Conservation (phyloP, 2,329 filamentous ascomycete species). For the Neofusicoccum ribis region DNA sequence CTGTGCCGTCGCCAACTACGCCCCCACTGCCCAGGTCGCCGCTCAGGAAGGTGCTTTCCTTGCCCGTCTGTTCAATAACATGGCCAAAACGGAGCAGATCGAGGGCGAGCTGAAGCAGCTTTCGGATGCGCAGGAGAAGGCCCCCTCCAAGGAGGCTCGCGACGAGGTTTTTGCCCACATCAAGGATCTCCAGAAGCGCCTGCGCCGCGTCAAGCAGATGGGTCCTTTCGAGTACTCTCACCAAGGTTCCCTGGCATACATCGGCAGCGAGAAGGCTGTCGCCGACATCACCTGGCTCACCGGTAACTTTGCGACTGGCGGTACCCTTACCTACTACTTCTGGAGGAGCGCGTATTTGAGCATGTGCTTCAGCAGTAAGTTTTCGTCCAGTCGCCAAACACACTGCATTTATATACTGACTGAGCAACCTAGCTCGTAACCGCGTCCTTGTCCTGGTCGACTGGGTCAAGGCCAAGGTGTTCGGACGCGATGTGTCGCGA, state of each 20-base stretch:
- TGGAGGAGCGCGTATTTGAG: constrained; percentile 97
- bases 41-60: constrained; percentile 95
- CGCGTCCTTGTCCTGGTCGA: constrained; percentile 88
- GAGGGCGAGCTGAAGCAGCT: constrained; percentile 74
- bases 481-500: constrained; percentile 90
- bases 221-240: constrained; percentile 99
- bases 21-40: constrained; percentile 94
- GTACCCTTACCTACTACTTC: constrained; percentile 94
- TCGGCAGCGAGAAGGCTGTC: constrained; percentile 96
- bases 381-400: not conserved
- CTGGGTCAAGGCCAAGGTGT: constrained; percentile 96
- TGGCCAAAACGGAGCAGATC: constrained; percentile 88
- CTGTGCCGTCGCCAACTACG: constrained; percentile 96
- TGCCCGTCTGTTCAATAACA: constrained; percentile 95
- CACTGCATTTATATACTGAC: not conserved
- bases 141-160: constrained; percentile 64
- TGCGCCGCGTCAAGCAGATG: constrained; percentile 88
- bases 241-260: constrained; percentile 95
- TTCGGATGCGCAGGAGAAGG: constrained; percentile 59
- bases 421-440: constrained; percentile 69
- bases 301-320: constrained; percentile 91
- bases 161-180: constrained; percentile 70
- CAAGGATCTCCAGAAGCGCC: constrained; percentile 79
- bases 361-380: constrained; percentile 99
- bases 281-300: constrained; percentile 97